phyloP scores from a whole-genome alignment of 2,329 filamentous ascomycete species.

The Calycina herbarum region DNA sequence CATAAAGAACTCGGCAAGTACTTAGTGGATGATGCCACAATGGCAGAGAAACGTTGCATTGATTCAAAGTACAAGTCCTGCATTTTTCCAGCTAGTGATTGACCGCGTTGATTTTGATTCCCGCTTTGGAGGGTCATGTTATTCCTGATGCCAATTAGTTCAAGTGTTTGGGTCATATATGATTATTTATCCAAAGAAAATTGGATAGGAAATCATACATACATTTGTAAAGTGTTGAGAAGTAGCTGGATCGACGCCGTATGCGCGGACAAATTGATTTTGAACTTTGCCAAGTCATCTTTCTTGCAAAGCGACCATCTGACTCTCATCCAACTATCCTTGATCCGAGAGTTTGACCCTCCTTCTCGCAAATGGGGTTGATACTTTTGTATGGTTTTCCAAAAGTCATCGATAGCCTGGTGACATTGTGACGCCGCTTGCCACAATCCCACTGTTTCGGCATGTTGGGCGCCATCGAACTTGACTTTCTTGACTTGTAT shows the following conservation, averaged over 20 bases:
- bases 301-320: slow-evolving; percentile 36
- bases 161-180: neutral
- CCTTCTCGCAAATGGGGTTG: slow-evolving; percentile 28
- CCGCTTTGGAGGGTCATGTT: neutral
- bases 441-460: slow-evolving; percentile 28
- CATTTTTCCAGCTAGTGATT: neutral
- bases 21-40: neutral
- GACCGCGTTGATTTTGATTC: neutral
- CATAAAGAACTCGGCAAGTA: neutral
- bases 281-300: slow-evolving; percentile 34
- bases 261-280: slow-evolving; percentile 29
- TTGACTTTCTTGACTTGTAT: slow-evolving; percentile 32
- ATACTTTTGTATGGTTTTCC: slow-evolving; percentile 30
- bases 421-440: slow-evolving; percentile 33
- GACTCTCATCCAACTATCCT: slow-evolving; percentile 31
- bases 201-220: neutral
- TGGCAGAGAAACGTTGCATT: slow-evolving; percentile 21
- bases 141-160: neutral
- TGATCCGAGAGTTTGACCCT: slow-evolving; percentile 19
- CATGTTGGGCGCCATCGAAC: slow-evolving; percentile 26
- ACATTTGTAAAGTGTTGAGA: slow-evolving; percentile 6
- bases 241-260: slow-evolving; percentile 1
- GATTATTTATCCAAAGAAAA: no score
- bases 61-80: slow-evolving; percentile 26
- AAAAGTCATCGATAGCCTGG: slow-evolving; percentile 33